Base-by-base conservation (phyloP, 169 alveolate genomes). In the Cryptosporidium meleagridis region DNA sequence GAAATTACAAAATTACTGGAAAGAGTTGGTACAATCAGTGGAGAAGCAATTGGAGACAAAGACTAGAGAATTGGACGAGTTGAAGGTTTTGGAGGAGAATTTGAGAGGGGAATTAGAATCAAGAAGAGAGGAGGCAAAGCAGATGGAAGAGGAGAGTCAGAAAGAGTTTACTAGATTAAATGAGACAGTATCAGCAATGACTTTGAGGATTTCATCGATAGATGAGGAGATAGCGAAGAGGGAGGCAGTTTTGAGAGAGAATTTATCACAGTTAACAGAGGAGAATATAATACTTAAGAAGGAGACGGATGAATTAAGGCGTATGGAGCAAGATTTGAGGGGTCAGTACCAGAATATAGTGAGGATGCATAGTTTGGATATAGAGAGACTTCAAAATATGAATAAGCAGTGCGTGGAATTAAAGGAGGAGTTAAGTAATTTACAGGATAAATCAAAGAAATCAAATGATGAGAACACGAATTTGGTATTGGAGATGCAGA, bases 321-420 rank as follows among this genome's bases (percentile, higher is more conserved):
- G 65, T 39, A 59, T 31, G 31, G 89, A 80, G 14, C 73, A 59
- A 12, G 89, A 80, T 65, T 37, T 80, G 8, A 80, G 89, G 18
- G 59, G 89, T 2, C 89, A 80, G 52, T 80, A 80, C 37, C 89
- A 80, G 26, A 80, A 80, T 80, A 80, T 80, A 44, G 89, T 80
- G 8, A 55, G 89, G 41, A 62, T 65, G 75, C 89, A 80, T 31
- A 80, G 89, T 37, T 21, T 80, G 12, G 89, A 80, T 39, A 65
- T 80, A 44, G 89, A 80, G 33, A 59, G 89, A 26, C 62, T 80
- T 18, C 89, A 80, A 23, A 80, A 80, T 62, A n/a, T 23, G 26
- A 80, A 39, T 23, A 80, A 80, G 31, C 89, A 80, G 21, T 80
- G 73, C 21, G 3, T 41, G 12, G 75, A 59, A 26, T 52, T 80